Evolutionary conservation across 163 green algal species (phyloP).

Genomic region (Picocystis sp.): DNA sequence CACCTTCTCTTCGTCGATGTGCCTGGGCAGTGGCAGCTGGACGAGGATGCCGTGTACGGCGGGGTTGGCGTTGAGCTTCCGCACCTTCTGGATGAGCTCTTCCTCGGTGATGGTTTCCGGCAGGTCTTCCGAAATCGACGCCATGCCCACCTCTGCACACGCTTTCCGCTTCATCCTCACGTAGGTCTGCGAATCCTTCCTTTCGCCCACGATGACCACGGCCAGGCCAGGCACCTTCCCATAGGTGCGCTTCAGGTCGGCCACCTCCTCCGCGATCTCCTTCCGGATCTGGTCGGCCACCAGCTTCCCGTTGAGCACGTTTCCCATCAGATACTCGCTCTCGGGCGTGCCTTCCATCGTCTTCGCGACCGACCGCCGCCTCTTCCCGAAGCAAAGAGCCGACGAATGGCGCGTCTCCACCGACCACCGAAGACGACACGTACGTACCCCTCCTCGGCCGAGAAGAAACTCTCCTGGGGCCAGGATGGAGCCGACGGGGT

Average conservation of each 20-base stretch:
- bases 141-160: constrained; percentile 24
- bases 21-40: constrained; percentile 72
- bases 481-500: too few species aligned
- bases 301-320: constrained; percentile 76
- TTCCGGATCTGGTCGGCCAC: constrained; percentile 60
- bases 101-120: constrained; percentile 18
- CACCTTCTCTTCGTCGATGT: constrained; percentile 82
- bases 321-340: constrained; percentile 21
- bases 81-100: constrained; percentile 38
- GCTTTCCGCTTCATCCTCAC: constrained; percentile 31
- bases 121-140: constrained; percentile 16
- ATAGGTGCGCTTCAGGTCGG: constrained; percentile 38
- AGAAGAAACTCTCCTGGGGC: too few species aligned
- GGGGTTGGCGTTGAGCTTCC: constrained; percentile 60
- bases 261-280: constrained; percentile 57
- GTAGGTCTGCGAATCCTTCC: constrained; percentile 35
- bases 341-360: too few species aligned
- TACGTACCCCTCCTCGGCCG: too few species aligned
- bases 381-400: too few species aligned
- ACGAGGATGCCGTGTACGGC: constrained; percentile 90
- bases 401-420: too few species aligned
- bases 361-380: too few species aligned
- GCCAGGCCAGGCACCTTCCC: constrained; percentile 37
- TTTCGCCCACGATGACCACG: constrained; percentile 27
- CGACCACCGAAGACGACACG: too few species aligned